Evolutionary conservation across 2,329 filamentous ascomycete genomes (phyloP), one percentile per base, ranked within the genome.

Genomic region (Monosporascus sp.): DNA sequence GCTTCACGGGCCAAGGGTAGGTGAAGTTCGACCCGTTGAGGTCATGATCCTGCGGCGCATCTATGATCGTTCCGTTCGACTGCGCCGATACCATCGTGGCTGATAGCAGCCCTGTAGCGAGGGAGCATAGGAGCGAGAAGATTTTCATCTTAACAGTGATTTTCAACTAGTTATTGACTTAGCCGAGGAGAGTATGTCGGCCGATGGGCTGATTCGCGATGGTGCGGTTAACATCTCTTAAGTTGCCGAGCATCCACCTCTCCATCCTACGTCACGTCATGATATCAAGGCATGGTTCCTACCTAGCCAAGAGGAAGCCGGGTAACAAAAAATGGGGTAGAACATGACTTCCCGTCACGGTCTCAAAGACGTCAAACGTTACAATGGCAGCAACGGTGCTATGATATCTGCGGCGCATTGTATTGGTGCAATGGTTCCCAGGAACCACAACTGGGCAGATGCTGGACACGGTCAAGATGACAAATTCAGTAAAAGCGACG

Each of bases 21-120:
- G 75, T 76, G 63, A 78, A 78, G 64, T 78, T 78, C 55, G 74
- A 77, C 53, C 75, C 75, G 53, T 78, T 74, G 56, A 77, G 67
- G 46, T 76, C 72, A 1, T 67, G 61, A 22, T 70, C 67, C 51
- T 74, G 68, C 1, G 71, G 66, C 38, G 68, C 70, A 37, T 69
- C 59, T 53, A 65, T 60, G 55, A 76, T 69, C 4, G 55, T 52
- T 39, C 57, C 58, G 44, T 49, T 48, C 15, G 54, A 53, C 14
- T 56, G 55, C n/a, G 55, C 58, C 27, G 48, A 51, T 45, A 54
- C 55, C 41, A 44, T 50, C 24, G 55, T 51, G 14, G 43, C 49
- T 47, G 55, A 39, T 41, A 52, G 43, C 47, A 55, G 53, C 50
- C 56, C 55, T 43, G 47, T 51, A n/a, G 54, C 43, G 49, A 61